Percentiles rank a stretch among this genome's conserved stretches.
Evolutionary conservation across 768 basidiomycete genomes (phyloP).

Genomic region (Megacollybia marginata): DNA sequence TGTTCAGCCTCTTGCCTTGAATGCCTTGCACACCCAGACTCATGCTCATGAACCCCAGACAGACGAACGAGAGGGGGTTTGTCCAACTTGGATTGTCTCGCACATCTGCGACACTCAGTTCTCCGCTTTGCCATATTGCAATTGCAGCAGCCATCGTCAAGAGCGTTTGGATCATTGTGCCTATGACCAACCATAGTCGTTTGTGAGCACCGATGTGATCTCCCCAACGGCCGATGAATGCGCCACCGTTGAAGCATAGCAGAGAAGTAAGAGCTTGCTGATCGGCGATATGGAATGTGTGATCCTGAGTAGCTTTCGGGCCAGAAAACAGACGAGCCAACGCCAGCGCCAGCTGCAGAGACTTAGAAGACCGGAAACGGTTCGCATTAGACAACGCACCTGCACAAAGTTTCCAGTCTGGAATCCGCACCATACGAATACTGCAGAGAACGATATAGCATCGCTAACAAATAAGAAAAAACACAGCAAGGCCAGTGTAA

Average conservation of each 20-base stretch:
- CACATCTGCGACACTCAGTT: conserved; percentile 42
- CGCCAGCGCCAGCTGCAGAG: conserved; percentile 62
- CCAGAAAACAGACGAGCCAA: conserved; percentile 73
- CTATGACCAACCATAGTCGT: conserved; percentile 65
- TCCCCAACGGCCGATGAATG: conserved; percentile 79
- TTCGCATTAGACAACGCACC: conserved; percentile 25
- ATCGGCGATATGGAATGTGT: conserved; percentile 70
- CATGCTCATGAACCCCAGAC: conserved; percentile 75
- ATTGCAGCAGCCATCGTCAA: conserved; percentile 71
- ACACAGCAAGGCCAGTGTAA: background rate
- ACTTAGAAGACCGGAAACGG: conserved; percentile 1
- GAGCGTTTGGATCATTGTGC: conserved; percentile 68
- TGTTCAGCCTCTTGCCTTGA: conserved; percentile 72
- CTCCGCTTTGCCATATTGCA: conserved; percentile 61
- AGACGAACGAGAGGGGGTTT: conserved; percentile 56
- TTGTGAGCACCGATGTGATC: conserved; percentile 69
- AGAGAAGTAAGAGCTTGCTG: conserved; percentile 80
- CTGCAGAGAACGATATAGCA: conserved; percentile 66
- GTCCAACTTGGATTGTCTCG: conserved; percentile 69
- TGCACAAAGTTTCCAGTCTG: conserved; percentile 76
- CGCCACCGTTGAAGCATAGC: conserved; percentile 66
- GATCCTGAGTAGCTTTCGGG: conserved; percentile 36
- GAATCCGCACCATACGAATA: conserved; percentile 83
- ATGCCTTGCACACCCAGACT: conserved; percentile 83
- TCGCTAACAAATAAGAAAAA: conserved; percentile 33